Base-by-base conservation (phyloP, 129 eudicot species). In the Silybum marianum region DNA sequence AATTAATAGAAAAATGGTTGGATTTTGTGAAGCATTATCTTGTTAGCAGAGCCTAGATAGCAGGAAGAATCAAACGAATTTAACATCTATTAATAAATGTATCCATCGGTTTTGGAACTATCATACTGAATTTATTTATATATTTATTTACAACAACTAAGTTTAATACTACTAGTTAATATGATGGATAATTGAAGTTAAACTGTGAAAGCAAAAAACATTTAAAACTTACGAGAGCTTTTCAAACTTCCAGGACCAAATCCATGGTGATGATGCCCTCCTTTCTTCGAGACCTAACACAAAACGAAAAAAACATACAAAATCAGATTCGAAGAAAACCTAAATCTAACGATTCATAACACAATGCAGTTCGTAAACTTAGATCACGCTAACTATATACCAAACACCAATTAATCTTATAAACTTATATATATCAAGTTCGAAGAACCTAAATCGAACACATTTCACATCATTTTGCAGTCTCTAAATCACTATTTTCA, bases 211-310 rank as follows among this genome's bases (percentile, higher is more conserved):
- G 44, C n/a, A 32, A 70, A 65, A 44, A 25, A 40, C 11, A 40
- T 9, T 26, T 6, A n/a, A 21, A 34, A 86, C 97, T 91, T 82
- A 91, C 97, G 91, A 44, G 72, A 87, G 83, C 87, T 81, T 79
- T 84, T 85, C 69, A 91, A 78, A 72, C 93, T 91, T 39, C 93
- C 89, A 77, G 91, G 86, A 9, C 97, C 97, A 65, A 81, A 82
- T 36, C 82, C 82, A n/a, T 65, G 80, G 73, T 48, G 71, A 69
- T 48, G 71, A 69, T 46, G 73, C 6, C 84, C 79, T 7, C 75
- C 34, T 25, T 82, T 76, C 60, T 71, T 72, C 71, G 25, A 68
- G 1, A 68, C 81, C 85, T 62, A 67, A n/a, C 1, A 72, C 9
- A 72, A 73, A 69, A 79, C 39, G 63, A 9, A 75, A 16, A 54